Base-by-base conservation (phyloP, 1,284 basidiomycete genomes). In the Cryptococcus sp. region DNA sequence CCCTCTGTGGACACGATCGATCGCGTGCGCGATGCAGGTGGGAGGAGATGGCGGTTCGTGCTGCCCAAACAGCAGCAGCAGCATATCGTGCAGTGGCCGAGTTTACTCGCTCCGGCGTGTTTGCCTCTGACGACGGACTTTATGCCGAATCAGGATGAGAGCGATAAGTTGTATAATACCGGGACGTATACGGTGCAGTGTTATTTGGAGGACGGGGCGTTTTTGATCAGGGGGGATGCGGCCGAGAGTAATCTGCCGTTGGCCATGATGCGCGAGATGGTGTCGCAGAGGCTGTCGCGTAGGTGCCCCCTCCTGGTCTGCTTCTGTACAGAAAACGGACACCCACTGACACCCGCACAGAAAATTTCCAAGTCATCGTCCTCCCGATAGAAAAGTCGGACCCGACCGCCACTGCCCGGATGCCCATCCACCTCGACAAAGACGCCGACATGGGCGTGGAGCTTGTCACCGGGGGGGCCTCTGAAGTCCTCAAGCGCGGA, bases 291-390 rank as follows among this genome's bases (percentile, higher is more conserved):
- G 15, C 82, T 98, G 36, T 71, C 72, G n/a, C 76, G 73, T 75
- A 39, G 61, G 72, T 71, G 37, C 43, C 16, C 33, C 36, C n/a
- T 28, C n/a, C 16, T n/a, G n/a, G n/a, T n/a, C n/a, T n/a, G 35
- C 37, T 24, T 36, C 23, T 42, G 20, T 52, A 21, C 23, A 38
- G 8, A 15, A 16, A 4, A 24, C 7, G 38, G n/a, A n/a, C n/a
- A n/a, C n/a, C n/a, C n/a, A n/a, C 23, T 54, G 16, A 45, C 42
- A 35, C 11, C 24, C 13, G 21, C 23, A 8, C 88, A 7, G 93
- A 98, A 73, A 94, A 95, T n/a, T 98, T 97, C 76, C 95, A 98
- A 73, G 91, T 98, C 69, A 87, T 97, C 44, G 77, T 80, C 78
- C 79, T 61, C 76, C 83, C 52, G 9, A 69, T 72, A 52, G 62